Conservation (phyloP, 148 eudicot species). For the Beta vulgaris region DNA sequence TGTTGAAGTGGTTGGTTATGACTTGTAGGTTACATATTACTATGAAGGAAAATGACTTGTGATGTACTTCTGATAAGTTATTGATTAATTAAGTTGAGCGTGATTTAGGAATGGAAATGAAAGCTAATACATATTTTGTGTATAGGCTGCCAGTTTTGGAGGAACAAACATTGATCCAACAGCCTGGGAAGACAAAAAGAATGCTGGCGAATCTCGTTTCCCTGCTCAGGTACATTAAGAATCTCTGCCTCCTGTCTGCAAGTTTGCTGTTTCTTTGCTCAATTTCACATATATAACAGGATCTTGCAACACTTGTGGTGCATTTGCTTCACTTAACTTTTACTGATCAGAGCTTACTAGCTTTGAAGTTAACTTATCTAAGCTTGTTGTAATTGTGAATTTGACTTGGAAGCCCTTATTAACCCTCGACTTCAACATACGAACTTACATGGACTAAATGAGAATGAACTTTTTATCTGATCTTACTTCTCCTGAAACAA, state of each 20-base stretch:
- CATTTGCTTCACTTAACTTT: no score
- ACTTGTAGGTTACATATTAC: conserved; percentile 8
- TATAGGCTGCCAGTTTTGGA: conserved; percentile 97
- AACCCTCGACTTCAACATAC: no score
- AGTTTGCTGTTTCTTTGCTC: no score
- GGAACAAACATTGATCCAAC: conserved; percentile 89
- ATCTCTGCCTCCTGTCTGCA: neutral
- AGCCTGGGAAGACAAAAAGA: conserved; percentile 99
- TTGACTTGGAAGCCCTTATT: no score
- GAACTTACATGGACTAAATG: no score
- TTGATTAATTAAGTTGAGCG: neutral
- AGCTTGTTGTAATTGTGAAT: no score
- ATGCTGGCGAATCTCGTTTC: conserved; percentile 93
- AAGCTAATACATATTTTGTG: conserved; percentile 9
- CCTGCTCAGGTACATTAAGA: conserved; percentile 80
- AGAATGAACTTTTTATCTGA: no score
- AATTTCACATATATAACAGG: neutral
- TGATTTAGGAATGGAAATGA: neutral
- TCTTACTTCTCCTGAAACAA: no score
- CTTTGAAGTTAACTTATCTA: no score
- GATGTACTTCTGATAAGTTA: neutral
- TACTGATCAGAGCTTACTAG: no score
- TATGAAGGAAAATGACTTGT: conserved; percentile 22
- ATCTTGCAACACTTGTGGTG: neutral
- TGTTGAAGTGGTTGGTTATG: conserved; percentile 23